phyloP scores from a whole-genome alignment of 2,329 filamentous ascomycete species.

The Lanzia echinophila region DNA sequence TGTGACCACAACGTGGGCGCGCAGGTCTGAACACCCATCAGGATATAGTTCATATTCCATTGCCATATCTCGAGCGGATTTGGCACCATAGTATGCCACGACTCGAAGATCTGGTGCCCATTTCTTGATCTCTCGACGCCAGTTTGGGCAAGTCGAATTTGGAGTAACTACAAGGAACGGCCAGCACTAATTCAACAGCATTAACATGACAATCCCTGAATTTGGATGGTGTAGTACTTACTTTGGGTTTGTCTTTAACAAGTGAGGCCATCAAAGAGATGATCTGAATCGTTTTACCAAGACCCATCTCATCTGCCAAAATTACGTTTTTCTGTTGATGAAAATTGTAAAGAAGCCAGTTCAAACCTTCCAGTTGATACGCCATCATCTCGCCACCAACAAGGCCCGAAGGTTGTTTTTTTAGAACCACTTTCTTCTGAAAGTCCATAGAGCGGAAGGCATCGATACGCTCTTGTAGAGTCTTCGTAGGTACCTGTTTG shows the following conservation, averaged over 20 bases:
- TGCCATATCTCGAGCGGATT: conserved; percentile 66
- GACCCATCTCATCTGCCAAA: conserved; percentile 94
- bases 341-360: conserved; percentile 93
- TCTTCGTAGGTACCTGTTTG: conserved; percentile 43
- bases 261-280: conserved; percentile 74
- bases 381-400: conserved; percentile 79
- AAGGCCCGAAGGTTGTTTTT: conserved; percentile 66
- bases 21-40: conserved; percentile 55
- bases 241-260: conserved; percentile 51
- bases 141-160: conserved; percentile 94
- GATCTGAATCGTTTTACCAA: conserved; percentile 95
- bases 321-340: conserved; percentile 78
- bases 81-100: conserved; percentile 85
- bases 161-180: conserved; percentile 91
- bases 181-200: conserved; percentile 52
- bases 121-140: conserved; percentile 90
- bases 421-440: conserved; percentile 55
- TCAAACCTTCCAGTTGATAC: conserved; percentile 88
- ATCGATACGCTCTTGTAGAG: conserved; percentile 61
- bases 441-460: conserved; percentile 63
- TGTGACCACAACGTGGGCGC: conserved; percentile 87
- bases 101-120: conserved; percentile 84
- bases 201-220: conserved; percentile 46
- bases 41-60: conserved; percentile 84
- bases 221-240: conserved; percentile 12